Conservation (phyloP, 1,284 basidiomycete species). For the Sanghuangporus baumii region DNA sequence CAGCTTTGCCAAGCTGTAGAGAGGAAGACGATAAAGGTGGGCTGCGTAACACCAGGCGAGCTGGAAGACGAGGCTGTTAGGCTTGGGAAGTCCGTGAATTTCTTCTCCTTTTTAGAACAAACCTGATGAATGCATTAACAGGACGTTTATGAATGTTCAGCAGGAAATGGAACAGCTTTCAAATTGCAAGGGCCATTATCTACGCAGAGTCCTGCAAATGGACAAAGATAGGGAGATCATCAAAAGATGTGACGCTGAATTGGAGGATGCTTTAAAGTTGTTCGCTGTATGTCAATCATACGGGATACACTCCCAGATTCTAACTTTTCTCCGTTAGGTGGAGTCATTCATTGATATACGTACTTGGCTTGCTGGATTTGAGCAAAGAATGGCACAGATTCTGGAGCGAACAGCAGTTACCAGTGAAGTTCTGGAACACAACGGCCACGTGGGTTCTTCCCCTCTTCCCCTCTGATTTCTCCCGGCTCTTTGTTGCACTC, state of each 20-base stretch:
- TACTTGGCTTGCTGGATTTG: background rate
- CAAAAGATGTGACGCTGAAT: background rate
- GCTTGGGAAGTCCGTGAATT: background rate
- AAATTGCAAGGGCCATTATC: background rate
- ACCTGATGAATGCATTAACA: too few relatives aligned
- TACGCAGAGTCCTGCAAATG: background rate
- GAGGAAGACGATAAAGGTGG: background rate
- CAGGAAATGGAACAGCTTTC: background rate
- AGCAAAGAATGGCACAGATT: background rate
- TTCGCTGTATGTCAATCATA: background rate
- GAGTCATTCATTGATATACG: background rate
- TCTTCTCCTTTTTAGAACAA: background rate
- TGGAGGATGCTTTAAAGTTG: background rate
- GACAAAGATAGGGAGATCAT: conserved; percentile 6
- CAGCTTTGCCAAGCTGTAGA: background rate
- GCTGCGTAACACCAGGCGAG: background rate
- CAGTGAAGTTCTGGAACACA: too few relatives aligned
- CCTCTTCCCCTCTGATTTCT: too few relatives aligned
- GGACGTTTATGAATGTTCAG: background rate
- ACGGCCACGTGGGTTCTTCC: too few relatives aligned
- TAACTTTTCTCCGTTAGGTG: background rate
- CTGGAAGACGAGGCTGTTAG: background rate
- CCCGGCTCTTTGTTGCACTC: too few relatives aligned
- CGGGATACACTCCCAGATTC: background rate
- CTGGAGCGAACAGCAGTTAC: background rate